Conservation (phyloP, 2,329 filamentous ascomycete genomes). For the Huntiella bhutanensis region DNA sequence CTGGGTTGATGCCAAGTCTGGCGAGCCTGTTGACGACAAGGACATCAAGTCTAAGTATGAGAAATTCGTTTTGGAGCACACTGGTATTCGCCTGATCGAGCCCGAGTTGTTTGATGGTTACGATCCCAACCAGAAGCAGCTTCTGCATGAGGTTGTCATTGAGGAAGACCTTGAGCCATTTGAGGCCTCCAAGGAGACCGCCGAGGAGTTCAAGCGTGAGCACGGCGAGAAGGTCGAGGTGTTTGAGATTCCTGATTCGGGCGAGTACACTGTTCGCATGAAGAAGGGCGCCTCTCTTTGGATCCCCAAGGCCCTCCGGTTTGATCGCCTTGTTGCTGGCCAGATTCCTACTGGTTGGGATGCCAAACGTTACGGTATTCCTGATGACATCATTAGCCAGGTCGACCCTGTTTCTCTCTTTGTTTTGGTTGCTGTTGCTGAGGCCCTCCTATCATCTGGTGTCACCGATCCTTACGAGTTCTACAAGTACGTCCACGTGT, state of each 20-base stretch:
- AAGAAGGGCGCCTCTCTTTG: slow-evolving; percentile 89
- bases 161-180: slow-evolving; percentile 95
- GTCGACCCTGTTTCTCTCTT: slow-evolving; percentile 94
- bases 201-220: slow-evolving; percentile 90
- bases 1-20: slow-evolving; percentile 88
- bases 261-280: slow-evolving; percentile 83
- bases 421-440: slow-evolving; percentile 82
- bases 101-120: slow-evolving; percentile 93
- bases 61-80: slow-evolving; percentile 88
- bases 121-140: slow-evolving; percentile 95
- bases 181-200: slow-evolving; percentile 91
- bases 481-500: slow-evolving; percentile 98
- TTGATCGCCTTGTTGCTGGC: slow-evolving; percentile 91
- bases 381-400: slow-evolving; percentile 93
- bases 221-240: slow-evolving; percentile 96
- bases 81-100: slow-evolving; percentile 92
- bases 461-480: slow-evolving; percentile 99
- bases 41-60: slow-evolving; percentile 96
- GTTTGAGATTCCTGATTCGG: slow-evolving; percentile 83
- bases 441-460: slow-evolving; percentile 77
- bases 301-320: slow-evolving; percentile 92
- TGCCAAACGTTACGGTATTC: slow-evolving; percentile 85
- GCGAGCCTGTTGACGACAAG: slow-evolving; percentile 93
- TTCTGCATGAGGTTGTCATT: slow-evolving; percentile 93
- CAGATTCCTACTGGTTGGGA: slow-evolving; percentile 97